These are phyloP conservation scores for Pyrenochaeta sp. DNA, from an alignment of 2,329 filamentous ascomycete genomes.

Conservation along the genomic window DNA sequence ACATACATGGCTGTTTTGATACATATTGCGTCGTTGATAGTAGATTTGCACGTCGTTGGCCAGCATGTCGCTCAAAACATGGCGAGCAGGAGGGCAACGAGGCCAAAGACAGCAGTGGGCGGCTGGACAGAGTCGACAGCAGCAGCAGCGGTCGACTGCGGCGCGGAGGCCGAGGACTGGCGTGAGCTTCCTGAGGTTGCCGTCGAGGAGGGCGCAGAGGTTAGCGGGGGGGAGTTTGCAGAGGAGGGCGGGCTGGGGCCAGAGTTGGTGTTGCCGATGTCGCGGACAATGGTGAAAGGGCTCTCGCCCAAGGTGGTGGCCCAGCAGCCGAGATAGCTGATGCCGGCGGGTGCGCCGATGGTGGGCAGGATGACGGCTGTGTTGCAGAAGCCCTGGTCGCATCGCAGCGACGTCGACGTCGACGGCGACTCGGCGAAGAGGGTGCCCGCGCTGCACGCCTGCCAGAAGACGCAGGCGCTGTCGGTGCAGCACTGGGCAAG, in stretches of 20 bases:
- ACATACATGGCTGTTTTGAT: too few species aligned
- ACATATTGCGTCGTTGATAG: too few species aligned
- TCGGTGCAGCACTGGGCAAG: constrained; percentile 32
- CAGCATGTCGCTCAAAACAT: background rate
- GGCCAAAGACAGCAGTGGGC: constrained; percentile 7
- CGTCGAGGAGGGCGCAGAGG: too few species aligned
- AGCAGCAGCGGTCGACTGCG: constrained; percentile 9
- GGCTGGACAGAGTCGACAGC: constrained; percentile 9
- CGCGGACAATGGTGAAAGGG: constrained; percentile 13
- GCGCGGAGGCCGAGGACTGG: constrained; percentile 5
- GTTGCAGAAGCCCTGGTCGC: constrained; percentile 32
- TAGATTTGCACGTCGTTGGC: too few species aligned
- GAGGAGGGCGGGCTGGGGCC: too few species aligned
- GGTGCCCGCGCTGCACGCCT: constrained; percentile 24
- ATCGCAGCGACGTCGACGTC: constrained; percentile 27
- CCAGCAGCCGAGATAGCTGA: constrained; percentile 32
- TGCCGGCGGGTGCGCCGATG: constrained; percentile 21
- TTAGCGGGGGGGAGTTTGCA: too few species aligned
- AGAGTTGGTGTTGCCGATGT: too few species aligned
- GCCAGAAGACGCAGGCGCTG: constrained; percentile 28
- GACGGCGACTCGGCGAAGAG: constrained; percentile 22
- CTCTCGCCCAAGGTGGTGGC: constrained; percentile 25
- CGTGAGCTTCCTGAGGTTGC: background rate
- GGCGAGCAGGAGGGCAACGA: constrained; percentile 9
- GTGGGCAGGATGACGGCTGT: constrained; percentile 29